Percentiles rank a stretch among this genome's conserved stretches.
phyloP scores from a whole-genome alignment of 345 rosid genomes.

The Mercurialis annua region DNA sequence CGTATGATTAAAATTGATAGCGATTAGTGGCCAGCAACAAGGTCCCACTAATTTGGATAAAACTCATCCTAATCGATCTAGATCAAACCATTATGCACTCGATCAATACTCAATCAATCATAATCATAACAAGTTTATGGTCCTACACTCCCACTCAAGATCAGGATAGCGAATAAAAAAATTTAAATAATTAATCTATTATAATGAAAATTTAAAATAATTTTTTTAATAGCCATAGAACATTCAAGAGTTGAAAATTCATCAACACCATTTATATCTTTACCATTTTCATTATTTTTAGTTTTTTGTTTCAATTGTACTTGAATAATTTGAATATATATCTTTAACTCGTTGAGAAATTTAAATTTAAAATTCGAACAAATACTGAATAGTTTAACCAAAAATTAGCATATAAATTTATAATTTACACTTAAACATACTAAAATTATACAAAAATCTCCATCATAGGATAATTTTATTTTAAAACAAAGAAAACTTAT shows the following conservation, averaged over 20 bases:
- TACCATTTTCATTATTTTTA: background rate
- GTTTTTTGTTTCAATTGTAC: background rate
- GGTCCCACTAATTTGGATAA: constrained; percentile 32
- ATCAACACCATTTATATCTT: background rate
- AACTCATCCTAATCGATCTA: background rate
- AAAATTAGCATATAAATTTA: too few species aligned
- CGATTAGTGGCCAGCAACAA: constrained; percentile 4
- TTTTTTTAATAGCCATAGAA: too few species aligned
- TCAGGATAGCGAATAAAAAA: too few species aligned
- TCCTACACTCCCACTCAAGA: background rate
- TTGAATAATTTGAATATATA: background rate
- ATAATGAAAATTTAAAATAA: too few species aligned
- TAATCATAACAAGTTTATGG: background rate
- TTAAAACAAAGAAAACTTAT: too few species aligned
- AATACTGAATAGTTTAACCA: too few species aligned
- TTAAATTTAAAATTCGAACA: too few species aligned
- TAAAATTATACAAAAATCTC: too few species aligned
- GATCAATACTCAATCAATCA: background rate
- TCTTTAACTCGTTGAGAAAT: too few species aligned
- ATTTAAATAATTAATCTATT: too few species aligned
- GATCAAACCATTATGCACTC: constrained; percentile 20
- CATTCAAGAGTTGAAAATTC: background rate
- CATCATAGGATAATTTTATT: too few species aligned
- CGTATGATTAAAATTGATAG: background rate
- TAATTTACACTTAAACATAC: too few species aligned